Percentiles rank a stretch among this genome's conserved stretches.
phyloP scores from a whole-genome alignment of 257 asterid species.

The Rhazya stricta region DNA sequence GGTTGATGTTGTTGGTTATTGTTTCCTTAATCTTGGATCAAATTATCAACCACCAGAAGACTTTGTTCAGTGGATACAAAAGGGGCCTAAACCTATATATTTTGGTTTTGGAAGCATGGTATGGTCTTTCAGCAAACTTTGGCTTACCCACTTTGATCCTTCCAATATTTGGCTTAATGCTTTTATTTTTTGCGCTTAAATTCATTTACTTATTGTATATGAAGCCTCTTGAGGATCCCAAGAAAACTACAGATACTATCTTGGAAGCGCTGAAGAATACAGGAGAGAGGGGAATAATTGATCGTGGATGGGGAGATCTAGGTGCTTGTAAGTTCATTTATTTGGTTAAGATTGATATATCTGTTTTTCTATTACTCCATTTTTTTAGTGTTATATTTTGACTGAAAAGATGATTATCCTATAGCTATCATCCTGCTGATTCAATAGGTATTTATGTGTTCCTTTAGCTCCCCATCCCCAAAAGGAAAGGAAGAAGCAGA shows the following conservation, averaged over 20 bases:
- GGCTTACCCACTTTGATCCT: neutral
- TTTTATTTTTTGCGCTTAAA: neutral
- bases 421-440: neutral
- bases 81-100: conserved; percentile 75
- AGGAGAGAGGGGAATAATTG: conserved; percentile 93
- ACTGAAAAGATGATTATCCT: neutral
- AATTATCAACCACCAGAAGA: conserved; percentile 69
- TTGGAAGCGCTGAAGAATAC: conserved; percentile 80
- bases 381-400: neutral
- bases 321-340: conserved; percentile 66
- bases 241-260: conserved; percentile 60
- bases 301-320: conserved; percentile 99
- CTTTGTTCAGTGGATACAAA: conserved; percentile 70
- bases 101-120: conserved; percentile 99
- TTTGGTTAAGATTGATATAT: neutral
- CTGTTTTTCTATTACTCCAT: conserved; percentile 5
- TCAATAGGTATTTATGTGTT: neutral
- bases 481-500: neutral
- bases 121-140: conserved; percentile 16
- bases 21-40: conserved; percentile 73
- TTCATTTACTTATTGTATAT: conserved; percentile 15
- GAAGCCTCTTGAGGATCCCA: conserved; percentile 90
- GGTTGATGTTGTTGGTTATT: conserved; percentile 95
- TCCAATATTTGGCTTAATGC: neutral
- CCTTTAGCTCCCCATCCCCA: neutral